A percentile compares a stretch with the other conserved stretches of the same genome.
These are phyloP conservation scores for Dioscorea dumetorum DNA, from an alignment of 106 monocot genomes.

Conservation along the genomic window DNA sequence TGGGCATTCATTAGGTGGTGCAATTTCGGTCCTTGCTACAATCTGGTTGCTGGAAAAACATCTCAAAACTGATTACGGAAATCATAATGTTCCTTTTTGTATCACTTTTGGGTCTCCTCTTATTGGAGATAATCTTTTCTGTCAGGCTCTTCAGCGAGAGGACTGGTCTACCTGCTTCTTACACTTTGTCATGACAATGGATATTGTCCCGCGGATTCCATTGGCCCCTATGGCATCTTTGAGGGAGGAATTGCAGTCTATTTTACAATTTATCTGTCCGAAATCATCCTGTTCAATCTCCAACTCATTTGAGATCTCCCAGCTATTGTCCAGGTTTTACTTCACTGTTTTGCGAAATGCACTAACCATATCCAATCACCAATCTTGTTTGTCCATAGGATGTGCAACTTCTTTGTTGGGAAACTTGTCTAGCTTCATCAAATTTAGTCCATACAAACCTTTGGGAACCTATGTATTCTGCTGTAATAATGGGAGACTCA, in stretches of 20 bases:
- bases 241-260: constrained; percentile 33
- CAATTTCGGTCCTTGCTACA: constrained; percentile 38
- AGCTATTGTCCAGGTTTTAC: constrained; percentile 14
- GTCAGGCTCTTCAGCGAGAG: constrained; percentile 37
- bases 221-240: constrained; percentile 34
- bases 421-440: constrained; percentile 23
- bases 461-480: constrained; percentile 27
- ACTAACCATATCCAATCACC: constrained; percentile 25
- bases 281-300: constrained; percentile 16
- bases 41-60: constrained; percentile 40
- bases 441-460: constrained; percentile 47
- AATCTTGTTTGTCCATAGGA: constrained; percentile 42
- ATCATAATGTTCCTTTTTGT: constrained; percentile 21
- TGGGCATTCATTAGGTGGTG: constrained; percentile 54
- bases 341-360: constrained; percentile 31
- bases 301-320: constrained; percentile 12
- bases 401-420: constrained; percentile 42
- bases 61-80: constrained; percentile 5
- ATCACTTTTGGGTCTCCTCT: constrained; percentile 59
- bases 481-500: constrained; percentile 10
- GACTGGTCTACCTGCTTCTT: constrained; percentile 36
- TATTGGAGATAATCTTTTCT: constrained; percentile 32
- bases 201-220: constrained; percentile 34
- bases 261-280: constrained; percentile 26
- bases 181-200: constrained; percentile 31